Evolutionary conservation across 208 protist genomes (phyloP).

Genomic region (Polymyxa betae): DNA sequence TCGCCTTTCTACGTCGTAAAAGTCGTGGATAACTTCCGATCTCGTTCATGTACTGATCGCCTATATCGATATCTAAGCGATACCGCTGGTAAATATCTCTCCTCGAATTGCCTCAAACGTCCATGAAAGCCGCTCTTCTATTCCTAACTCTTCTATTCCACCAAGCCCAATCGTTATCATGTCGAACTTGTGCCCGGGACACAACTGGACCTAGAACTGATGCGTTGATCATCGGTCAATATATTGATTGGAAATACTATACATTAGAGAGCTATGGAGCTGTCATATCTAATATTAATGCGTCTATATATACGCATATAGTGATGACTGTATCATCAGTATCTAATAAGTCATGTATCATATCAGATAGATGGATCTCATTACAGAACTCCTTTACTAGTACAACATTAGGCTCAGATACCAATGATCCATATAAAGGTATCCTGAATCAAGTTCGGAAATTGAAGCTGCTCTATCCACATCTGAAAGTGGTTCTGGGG

Average conservation of each 20-base stretch:
- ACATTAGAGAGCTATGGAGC: background rate
- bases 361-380: background rate
- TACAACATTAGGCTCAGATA: background rate
- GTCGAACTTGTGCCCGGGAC: background rate
- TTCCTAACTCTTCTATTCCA: too few species aligned
- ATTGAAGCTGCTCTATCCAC: slow-evolving; percentile 25
- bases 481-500: background rate
- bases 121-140: too few species aligned
- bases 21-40: too few species aligned
- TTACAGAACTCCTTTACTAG: background rate
- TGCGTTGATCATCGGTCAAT: background rate
- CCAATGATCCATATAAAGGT: slow-evolving; percentile 8
- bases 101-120: too few species aligned
- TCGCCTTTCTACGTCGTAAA: too few species aligned
- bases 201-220: background rate
- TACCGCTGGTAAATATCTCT: too few species aligned
- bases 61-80: too few species aligned
- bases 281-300: background rate
- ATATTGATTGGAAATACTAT: background rate
- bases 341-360: background rate
- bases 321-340: background rate
- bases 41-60: too few species aligned
- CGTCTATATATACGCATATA: background rate
- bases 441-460: background rate
- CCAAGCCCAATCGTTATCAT: too few species aligned